Evolutionary conservation across 2,329 filamentous ascomycete species (phyloP).

Genomic region (Annulohypoxylon truncatum): DNA sequence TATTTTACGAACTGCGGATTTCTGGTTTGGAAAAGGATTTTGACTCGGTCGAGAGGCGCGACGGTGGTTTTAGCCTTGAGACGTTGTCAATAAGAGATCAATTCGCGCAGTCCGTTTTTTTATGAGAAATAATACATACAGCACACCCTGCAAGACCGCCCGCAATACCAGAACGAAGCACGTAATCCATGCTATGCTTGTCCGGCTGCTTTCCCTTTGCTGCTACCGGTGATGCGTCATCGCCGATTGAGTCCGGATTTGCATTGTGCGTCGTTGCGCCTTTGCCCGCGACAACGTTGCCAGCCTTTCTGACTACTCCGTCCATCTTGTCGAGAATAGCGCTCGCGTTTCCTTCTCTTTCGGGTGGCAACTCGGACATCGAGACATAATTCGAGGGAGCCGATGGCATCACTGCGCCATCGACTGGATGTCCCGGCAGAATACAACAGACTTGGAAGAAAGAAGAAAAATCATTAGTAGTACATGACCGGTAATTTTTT

Average conservation of each 20-base stretch:
- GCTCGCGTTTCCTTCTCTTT: conserved; percentile 52
- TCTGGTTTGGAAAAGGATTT: conserved; percentile 97
- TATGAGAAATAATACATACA: conserved; percentile 65
- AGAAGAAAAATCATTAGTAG: conserved; percentile 7
- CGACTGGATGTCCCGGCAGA: conserved; percentile 29
- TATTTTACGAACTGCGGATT: conserved; percentile 96
- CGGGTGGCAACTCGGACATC: conserved; percentile 63
- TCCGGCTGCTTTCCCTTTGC: conserved; percentile 62
- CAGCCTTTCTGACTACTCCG: conserved; percentile 45
- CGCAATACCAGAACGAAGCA: conserved; percentile 84
- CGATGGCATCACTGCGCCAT: conserved; percentile 63
- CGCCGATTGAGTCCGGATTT: conserved; percentile 56
- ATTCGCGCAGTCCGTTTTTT: background rate
- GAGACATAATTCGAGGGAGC: conserved; percentile 68
- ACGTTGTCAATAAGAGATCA: conserved; percentile 34
- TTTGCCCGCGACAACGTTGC: conserved; percentile 39
- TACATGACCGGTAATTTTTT: conserved; percentile 27
- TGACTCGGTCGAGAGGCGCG: conserved; percentile 94
- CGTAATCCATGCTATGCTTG: conserved; percentile 84
- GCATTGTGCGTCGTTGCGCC: conserved; percentile 37
- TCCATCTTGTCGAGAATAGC: conserved; percentile 47
- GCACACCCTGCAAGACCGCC: conserved; percentile 93
- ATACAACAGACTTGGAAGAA: background rate
- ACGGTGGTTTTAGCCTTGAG: conserved; percentile 91
- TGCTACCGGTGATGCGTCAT: conserved; percentile 62